These are phyloP conservation scores for Triticum aestivum DNA, from an alignment of 176 grass and related monocot species.

Conservation along the genomic window IWGSC_CS_RefSeq_v2.1 NC_057802.1:451326038-451326537, in stretches of 20 bases:
- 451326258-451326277: slow-evolving; percentile 24
- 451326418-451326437: neutral
- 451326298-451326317: slow-evolving; percentile 23
- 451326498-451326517: neutral
- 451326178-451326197: slow-evolving; percentile 48
- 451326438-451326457: neutral
- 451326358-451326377: neutral
- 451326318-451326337: slow-evolving; percentile 31
- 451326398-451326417: neutral
- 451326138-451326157: neutral
- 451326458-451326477: neutral
- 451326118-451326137: slow-evolving; percentile 6
- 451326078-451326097: slow-evolving; percentile 48
- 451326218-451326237: slow-evolving; percentile 36
- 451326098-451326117: slow-evolving; percentile 40
- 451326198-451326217: slow-evolving; percentile 23
- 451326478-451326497: neutral
- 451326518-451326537: neutral
- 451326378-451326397: neutral
- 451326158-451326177: slow-evolving; percentile 13
- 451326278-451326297: slow-evolving; percentile 1
- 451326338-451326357: slow-evolving; percentile 18
- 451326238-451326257: slow-evolving; percentile 24
- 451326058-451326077: slow-evolving; percentile 42
- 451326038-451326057: slow-evolving; percentile 47